Base-by-base conservation (phyloP, 208 protist species). In the Wallacemonas sp. region DNA sequence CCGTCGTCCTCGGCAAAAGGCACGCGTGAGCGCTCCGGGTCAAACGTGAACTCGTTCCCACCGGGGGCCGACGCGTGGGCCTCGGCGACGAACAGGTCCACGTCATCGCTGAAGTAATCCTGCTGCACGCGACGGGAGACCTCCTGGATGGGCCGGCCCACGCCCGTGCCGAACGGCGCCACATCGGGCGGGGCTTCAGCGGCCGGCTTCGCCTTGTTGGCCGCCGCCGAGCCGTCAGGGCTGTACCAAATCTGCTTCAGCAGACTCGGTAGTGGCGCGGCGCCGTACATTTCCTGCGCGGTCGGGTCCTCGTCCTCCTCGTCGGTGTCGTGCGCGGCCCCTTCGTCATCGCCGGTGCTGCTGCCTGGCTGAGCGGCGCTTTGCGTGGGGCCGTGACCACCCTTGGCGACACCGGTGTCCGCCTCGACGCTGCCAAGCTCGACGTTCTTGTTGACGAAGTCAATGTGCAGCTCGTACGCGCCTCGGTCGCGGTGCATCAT, bases 171-270 rank as follows among this genome's bases (percentile, higher is more conserved):
- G 10, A 22, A 62, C 41, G 28, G 57, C 8, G 10, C 18, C n/a
- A 54, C 31, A 45, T 16, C 33, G 49, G 63, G 2, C 50, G 70
- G n/a, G 48, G 64, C 3, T 49, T 66, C 49, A n/a, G 42, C 61
- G 28, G 1, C 32, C 50, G 22, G 25, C 50, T 7, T 38, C 28
- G 26, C 38, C 46, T 39, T 49, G 25, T 67, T 46, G 18, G 74
- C 72, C 16, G 77, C 77, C 16, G 57, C 65, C 1, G 64, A 48
- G 16, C 86, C 85, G 44, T 94, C 81, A 3, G 87, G 76, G 66
- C 72, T 90, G 70, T 93, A 92, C 87, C 86, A 96, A 65, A 96
- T 93, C 26, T 87, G 85, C 68, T 90, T 78, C 65, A 96, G 57
- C 2, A 92, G 70, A 11, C 81, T 81, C 22, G 87, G 87, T 25